Conservation (phyloP, 371 early-diverging fungal species). For the Circinella minor region DNA sequence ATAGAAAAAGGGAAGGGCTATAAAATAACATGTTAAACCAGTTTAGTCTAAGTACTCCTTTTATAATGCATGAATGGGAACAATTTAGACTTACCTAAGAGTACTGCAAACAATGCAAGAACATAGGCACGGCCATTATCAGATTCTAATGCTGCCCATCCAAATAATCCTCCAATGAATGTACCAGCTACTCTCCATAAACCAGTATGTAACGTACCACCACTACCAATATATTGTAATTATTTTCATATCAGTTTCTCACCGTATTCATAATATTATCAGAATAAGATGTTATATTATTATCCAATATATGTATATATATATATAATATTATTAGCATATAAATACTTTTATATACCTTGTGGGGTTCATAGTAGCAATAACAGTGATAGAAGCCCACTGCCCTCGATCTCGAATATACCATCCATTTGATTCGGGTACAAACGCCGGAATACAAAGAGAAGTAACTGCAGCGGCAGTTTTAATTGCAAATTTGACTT, state of each 20-base stretch:
- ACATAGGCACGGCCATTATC: slow-evolving; percentile 56
- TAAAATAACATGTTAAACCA: background rate
- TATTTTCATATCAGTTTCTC: too few relatives aligned
- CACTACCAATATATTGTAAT: slow-evolving; percentile 24
- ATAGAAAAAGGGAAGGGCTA: slow-evolving; percentile 51
- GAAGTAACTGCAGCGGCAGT: slow-evolving; percentile 57
- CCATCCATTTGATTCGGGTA: slow-evolving; percentile 41
- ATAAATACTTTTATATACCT: slow-evolving; percentile 28
- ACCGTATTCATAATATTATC: too few relatives aligned
- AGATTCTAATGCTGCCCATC: slow-evolving; percentile 54
- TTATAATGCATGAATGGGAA: too few relatives aligned
- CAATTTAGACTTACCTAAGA: slow-evolving; percentile 43
- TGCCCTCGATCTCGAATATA: slow-evolving; percentile 52
- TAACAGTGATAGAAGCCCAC: slow-evolving; percentile 60
- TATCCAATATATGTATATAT: background rate
- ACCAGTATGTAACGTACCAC: slow-evolving; percentile 59
- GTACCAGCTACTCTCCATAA: slow-evolving; percentile 63
- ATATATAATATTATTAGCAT: background rate
- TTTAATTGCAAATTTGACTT: slow-evolving; percentile 64
- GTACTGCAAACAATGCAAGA: slow-evolving; percentile 54
- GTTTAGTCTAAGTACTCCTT: too few relatives aligned
- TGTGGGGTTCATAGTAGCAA: slow-evolving; percentile 66
- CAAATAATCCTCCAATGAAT: slow-evolving; percentile 52
- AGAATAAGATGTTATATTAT: too few relatives aligned
- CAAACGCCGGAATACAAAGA: slow-evolving; percentile 54